Percentiles rank a stretch among this genome's conserved stretches.
Evolutionary conservation across 2,329 filamentous ascomycete species (phyloP).

Genomic region (Claviceps pazoutovae): DNA sequence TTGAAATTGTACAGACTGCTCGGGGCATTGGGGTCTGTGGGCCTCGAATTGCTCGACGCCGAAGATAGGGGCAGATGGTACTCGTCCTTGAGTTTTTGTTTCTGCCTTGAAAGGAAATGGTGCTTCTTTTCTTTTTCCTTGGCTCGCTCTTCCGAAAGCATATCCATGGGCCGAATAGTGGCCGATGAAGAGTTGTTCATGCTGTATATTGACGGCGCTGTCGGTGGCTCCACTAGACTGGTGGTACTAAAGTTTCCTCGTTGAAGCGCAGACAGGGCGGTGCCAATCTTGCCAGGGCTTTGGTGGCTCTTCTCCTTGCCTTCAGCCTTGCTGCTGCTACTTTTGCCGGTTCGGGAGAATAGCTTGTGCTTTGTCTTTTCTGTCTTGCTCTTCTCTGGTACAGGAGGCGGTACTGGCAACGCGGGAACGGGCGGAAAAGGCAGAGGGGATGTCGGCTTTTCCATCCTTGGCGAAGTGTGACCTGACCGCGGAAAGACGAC

Average conservation of each 20-base stretch:
- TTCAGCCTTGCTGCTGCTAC: conserved; percentile 49
- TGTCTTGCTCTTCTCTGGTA: conserved; percentile 38
- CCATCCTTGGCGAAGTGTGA: conserved; percentile 32
- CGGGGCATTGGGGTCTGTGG: conserved; percentile 60
- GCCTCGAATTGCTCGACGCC: conserved; percentile 61
- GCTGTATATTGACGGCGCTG: conserved; percentile 51
- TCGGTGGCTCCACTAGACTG: conserved; percentile 49
- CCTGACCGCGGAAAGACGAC: conserved; percentile 56
- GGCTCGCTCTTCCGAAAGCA: conserved; percentile 34
- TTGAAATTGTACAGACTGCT: conserved; percentile 70
- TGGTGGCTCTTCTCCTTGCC: conserved; percentile 52
- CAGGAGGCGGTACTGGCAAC: conserved; percentile 21
- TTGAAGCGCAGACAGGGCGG: conserved; percentile 51
- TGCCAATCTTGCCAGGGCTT: conserved; percentile 58
- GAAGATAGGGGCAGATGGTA: conserved; percentile 60
- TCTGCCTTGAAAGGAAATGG: conserved; percentile 65
- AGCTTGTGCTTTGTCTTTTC: conserved; percentile 72
- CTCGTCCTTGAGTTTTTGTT: conserved; percentile 66
- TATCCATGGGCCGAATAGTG: conserved; percentile 54
- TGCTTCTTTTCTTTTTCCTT: conserved; percentile 56
- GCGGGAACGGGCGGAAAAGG: conserved; percentile 22
- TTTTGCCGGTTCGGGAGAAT: conserved; percentile 65
- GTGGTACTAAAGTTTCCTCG: conserved; percentile 57
- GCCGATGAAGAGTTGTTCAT: conserved; percentile 64
- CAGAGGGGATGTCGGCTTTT: conserved; percentile 21